Conservation (phyloP, 192 early-diverging fungal genomes). For the Gaertneriomyces sp. region DNA sequence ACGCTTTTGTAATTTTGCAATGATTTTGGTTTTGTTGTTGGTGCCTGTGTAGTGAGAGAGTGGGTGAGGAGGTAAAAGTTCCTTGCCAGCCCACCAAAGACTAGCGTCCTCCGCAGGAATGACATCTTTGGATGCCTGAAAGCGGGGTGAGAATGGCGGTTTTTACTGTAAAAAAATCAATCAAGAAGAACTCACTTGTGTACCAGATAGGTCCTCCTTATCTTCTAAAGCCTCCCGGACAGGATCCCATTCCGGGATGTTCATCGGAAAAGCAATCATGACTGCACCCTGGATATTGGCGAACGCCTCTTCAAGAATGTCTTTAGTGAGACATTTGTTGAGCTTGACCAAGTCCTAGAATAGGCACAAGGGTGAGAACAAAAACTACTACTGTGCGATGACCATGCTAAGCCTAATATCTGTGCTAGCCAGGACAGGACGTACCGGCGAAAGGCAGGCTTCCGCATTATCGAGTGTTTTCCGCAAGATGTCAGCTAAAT, state of each 20-base stretch:
- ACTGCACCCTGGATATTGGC: constrained; percentile 44
- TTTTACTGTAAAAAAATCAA: not conserved
- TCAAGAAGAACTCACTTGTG: constrained; percentile 33
- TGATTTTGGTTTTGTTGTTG: constrained; percentile 60
- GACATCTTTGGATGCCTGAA: constrained; percentile 48
- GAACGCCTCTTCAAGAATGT: constrained; percentile 39
- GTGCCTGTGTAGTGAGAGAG: constrained; percentile 53
- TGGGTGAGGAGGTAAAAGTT: constrained; percentile 45
- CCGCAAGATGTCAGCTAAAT: constrained; percentile 38
- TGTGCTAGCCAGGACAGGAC: not conserved
- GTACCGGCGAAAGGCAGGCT: constrained; percentile 27
- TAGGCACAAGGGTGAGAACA: not conserved
- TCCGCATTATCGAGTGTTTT: constrained; percentile 43
- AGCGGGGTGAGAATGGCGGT: not conserved
- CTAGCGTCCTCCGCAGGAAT: constrained; percentile 33
- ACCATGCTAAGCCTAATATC: not conserved
- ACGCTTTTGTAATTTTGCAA: constrained; percentile 55
- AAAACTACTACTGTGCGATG: not conserved
- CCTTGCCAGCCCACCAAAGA: constrained; percentile 63
- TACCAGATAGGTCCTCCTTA: constrained; percentile 52
- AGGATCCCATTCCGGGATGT: constrained; percentile 54
- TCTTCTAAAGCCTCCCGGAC: constrained; percentile 46
- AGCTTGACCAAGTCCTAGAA: constrained; percentile 41
- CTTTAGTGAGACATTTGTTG: constrained; percentile 27
- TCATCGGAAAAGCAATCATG: constrained; percentile 54